These are phyloP conservation scores for Botrytis sinoallii DNA, from an alignment of 2,329 filamentous ascomycete genomes.

Conservation along the genomic window DNA sequence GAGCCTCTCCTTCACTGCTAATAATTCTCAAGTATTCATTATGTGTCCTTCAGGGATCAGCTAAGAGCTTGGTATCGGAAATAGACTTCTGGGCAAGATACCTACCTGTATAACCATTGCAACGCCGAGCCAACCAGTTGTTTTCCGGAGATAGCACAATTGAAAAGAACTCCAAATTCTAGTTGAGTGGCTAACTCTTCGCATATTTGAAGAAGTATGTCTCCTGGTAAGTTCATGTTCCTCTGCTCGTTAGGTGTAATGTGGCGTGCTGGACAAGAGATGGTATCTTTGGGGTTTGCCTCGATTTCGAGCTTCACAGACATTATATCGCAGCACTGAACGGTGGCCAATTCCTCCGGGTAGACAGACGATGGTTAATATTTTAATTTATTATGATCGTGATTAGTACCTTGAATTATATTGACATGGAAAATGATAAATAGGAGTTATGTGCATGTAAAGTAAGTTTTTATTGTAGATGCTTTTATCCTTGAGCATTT, in stretches of 20 bases:
- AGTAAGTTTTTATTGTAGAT: background rate
- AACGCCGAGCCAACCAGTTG: slow-evolving; percentile 57
- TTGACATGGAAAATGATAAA: background rate
- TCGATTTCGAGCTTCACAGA: background rate
- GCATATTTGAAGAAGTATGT: slow-evolving; percentile 60
- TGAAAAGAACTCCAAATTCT: slow-evolving; percentile 60
- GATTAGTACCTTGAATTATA: background rate
- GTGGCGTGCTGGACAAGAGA: background rate
- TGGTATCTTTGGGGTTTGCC: background rate
- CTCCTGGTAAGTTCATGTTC: slow-evolving; percentile 39
- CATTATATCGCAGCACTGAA: slow-evolving; percentile 1
- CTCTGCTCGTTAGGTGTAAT: background rate
- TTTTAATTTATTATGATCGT: background rate
- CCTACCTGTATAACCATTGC: slow-evolving; percentile 60
- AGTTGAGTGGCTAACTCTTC: slow-evolving; percentile 53
- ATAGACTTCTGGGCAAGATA: background rate
- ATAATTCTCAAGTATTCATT: slow-evolving; percentile 46
- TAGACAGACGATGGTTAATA: background rate
- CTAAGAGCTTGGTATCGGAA: slow-evolving; percentile 9
- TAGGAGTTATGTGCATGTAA: background rate
- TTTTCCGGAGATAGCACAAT: slow-evolving; percentile 53
- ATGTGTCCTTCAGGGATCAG: slow-evolving; percentile 43
- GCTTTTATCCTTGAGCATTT: background rate
- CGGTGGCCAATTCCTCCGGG: background rate
- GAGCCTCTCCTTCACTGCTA: slow-evolving; percentile 42